Percentiles rank a stretch among this genome's conserved stretches.
phyloP scores from a whole-genome alignment of 139 green algal species.

The Coelastrella sp. region DNA sequence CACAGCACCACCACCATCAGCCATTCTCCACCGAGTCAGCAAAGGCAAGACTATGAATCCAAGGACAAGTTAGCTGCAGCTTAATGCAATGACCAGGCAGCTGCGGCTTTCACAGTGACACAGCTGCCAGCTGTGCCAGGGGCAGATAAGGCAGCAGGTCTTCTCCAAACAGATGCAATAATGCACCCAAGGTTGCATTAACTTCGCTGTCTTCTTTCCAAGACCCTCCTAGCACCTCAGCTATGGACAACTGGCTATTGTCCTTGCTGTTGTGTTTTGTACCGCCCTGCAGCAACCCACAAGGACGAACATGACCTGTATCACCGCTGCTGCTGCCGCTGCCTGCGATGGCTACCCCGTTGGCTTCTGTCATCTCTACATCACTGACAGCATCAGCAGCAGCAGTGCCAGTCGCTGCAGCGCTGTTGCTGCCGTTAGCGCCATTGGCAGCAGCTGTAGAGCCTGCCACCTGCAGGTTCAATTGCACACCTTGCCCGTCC shows the following conservation, averaged over 20 bases:
- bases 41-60: too few species aligned
- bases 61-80: too few species aligned
- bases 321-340: conserved; percentile 2
- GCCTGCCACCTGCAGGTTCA: neutral
- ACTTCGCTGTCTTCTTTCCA: conserved; percentile 62
- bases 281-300: neutral
- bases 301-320: neutral
- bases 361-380: neutral
- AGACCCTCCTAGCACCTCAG: conserved; percentile 47
- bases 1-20: too few species aligned
- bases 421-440: neutral
- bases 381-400: conserved; percentile 2
- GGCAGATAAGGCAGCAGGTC: conserved; percentile 55
- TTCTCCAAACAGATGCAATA: conserved; percentile 58
- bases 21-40: too few species aligned
- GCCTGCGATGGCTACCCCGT: neutral
- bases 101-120: conserved; percentile 5
- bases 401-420: neutral
- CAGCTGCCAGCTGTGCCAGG: conserved; percentile 29
- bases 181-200: conserved; percentile 48
- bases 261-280: neutral
- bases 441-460: neutral
- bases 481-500: neutral
- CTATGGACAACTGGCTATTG: conserved; percentile 5
- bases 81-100: too few species aligned